Evolutionary conservation across 2,329 filamentous ascomycete genomes (phyloP).

Genomic region (Diaporthe batatas): DNA sequence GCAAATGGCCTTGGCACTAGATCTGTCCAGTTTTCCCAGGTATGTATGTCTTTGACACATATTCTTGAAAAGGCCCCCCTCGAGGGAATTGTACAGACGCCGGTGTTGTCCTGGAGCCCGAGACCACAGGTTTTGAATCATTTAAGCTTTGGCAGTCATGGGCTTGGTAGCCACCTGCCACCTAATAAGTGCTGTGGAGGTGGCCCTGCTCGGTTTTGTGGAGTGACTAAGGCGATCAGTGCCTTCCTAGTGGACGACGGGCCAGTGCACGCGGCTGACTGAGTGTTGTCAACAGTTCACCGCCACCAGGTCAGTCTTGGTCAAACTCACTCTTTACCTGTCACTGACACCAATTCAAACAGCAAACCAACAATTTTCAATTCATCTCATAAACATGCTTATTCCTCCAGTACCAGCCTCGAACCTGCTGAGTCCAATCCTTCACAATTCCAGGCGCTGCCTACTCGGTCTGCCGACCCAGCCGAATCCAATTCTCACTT

Average conservation of each 20-base stretch:
- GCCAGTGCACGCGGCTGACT: background rate
- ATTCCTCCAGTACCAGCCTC: background rate
- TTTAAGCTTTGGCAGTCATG: background rate
- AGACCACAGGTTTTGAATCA: background rate
- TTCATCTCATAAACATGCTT: background rate
- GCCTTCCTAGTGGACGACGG: background rate
- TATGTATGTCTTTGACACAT: background rate
- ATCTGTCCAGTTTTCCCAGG: no score
- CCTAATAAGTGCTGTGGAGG: background rate
- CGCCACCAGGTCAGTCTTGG: no score
- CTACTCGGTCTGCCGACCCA: background rate
- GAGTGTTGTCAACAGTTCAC: background rate
- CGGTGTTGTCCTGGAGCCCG: background rate
- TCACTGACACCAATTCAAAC: background rate
- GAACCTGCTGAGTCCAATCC: background rate
- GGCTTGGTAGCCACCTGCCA: background rate
- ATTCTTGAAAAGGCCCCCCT: background rate
- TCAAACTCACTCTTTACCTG: background rate
- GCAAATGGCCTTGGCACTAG: no score
- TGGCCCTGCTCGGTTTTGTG: no score
- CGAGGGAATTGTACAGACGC: background rate
- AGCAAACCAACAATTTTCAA: background rate
- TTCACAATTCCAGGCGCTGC: background rate
- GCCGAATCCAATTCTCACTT: background rate
- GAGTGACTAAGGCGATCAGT: conserved; percentile 14